Evolutionary conservation across 2,329 filamentous ascomycete genomes (phyloP), one percentile per base, ranked within the genome.

Genomic region (Paecilomyces sp.): DNA sequence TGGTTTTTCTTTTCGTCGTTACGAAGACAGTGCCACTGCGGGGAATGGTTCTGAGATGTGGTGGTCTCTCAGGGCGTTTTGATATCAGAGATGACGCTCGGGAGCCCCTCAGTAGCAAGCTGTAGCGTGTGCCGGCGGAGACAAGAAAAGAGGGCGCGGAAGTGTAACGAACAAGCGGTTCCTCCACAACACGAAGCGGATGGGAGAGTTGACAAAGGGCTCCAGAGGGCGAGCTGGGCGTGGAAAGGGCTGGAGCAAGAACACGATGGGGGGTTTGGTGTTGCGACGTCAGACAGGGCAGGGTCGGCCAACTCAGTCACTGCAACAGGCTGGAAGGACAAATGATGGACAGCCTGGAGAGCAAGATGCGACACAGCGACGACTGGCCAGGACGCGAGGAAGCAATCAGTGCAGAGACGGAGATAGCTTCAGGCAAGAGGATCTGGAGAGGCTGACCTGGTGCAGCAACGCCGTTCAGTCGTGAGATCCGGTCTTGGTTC

Each of bases 271-370:
- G 61, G 57, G 57, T 61, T 34, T 47, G 62, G 63, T 56, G 56
- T 61, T 59, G 63, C 63, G 63, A 62, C 62, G 60, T 65, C 60
- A 63, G 60, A 63, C 64, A 63, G 60, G 59, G 57, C 53, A 61
- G 31, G 55, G 57, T 56, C 53, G 63, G 60, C 59, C 60, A 64
- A 63, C 59, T 53, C 51, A 53, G 51, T 53, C 51, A 60, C 53
- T 62, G 64, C 63, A 47, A 47, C 41, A 66, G 62, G 62, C 62
- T 61, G 64, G 52, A 61, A 60, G 58, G 62, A 65, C 63, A 61
- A 65, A 65, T 63, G 63, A 66, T 66, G 68, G 63, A 67, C 60
- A 66, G 64, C 63, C 62, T 64, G 59, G 51, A 18, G 51, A 11
- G 51, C 12, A 24, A 25, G 51, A 53, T 25, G 51, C 22, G 51